Conservation (phyloP, 106 monocot species). For the Apostasia ramifera region DNA sequence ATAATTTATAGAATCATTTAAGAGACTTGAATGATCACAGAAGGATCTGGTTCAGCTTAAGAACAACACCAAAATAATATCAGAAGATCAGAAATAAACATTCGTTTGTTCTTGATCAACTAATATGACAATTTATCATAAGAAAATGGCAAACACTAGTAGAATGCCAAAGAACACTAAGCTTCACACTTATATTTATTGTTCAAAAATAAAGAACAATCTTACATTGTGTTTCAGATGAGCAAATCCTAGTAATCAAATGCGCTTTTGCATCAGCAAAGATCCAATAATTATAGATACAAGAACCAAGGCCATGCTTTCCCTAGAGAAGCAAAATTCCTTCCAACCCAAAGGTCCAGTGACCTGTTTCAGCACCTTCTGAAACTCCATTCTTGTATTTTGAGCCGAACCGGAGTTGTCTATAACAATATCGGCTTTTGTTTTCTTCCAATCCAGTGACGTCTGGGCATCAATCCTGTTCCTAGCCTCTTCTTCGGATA, state of each 20-base stretch:
- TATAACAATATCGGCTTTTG: constrained; percentile 69
- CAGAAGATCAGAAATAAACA: too few species aligned
- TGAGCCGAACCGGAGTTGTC: constrained; percentile 83
- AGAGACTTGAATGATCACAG: too few species aligned
- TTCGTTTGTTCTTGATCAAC: too few species aligned
- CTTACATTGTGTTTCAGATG: too few species aligned
- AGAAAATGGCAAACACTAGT: too few species aligned
- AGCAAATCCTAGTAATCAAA: not conserved
- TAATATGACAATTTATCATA: too few species aligned
- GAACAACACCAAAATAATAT: too few species aligned
- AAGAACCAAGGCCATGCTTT: constrained; percentile 50
- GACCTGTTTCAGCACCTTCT: constrained; percentile 40
- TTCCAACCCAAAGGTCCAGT: constrained; percentile 55
- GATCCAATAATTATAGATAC: constrained; percentile 27
- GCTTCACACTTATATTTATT: too few species aligned
- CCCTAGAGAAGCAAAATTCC: constrained; percentile 52
- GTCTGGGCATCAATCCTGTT: constrained; percentile 69
- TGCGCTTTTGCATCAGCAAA: constrained; percentile 21
- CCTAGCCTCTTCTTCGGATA: constrained; percentile 66
- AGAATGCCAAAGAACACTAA: too few species aligned
- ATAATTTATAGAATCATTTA: too few species aligned
- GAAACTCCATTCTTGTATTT: constrained; percentile 59
- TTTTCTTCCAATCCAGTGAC: constrained; percentile 64
- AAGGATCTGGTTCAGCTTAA: too few species aligned
- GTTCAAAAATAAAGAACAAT: too few species aligned